Conservation (phyloP, 495 filamentous ascomycete species). For the Zalerion maritima region DNA sequence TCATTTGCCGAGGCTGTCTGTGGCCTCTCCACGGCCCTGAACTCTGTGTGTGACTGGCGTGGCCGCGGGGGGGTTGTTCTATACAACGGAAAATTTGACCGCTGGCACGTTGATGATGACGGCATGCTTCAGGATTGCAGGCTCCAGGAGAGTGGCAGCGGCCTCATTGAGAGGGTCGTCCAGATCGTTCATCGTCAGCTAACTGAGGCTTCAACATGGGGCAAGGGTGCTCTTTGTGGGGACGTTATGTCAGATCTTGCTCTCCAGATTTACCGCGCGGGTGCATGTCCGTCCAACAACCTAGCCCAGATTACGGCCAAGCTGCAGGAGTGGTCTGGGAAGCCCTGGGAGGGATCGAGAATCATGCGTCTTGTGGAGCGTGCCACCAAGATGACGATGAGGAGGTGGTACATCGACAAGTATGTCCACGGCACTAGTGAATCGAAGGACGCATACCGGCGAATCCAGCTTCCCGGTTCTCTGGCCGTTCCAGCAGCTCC, state of each 20-base stretch:
- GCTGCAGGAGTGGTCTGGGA: constrained; percentile 56
- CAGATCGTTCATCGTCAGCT: constrained; percentile 88
- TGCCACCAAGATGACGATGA: constrained; percentile 56
- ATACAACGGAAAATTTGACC: constrained; percentile 58
- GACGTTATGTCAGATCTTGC: constrained; percentile 26
- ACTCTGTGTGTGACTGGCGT: constrained; percentile 92
- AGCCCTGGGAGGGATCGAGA: constrained; percentile 77
- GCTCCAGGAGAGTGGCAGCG: constrained; percentile 42
- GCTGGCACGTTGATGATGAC: constrained; percentile 86
- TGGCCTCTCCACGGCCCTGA: constrained; percentile 87
- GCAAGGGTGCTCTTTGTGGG: constrained; percentile 53
- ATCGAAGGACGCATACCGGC: constrained; percentile 44
- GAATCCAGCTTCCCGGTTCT: constrained; percentile 60
- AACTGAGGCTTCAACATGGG: constrained; percentile 76
- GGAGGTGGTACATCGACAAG: constrained; percentile 80
- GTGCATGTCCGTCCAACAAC: no score
- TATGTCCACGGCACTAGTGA: constrained; percentile 48
- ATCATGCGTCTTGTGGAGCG: constrained; percentile 79
- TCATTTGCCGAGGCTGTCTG: constrained; percentile 97
- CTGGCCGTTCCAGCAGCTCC: constrained; percentile 79
- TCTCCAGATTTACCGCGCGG: constrained; percentile 29
- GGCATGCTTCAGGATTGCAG: constrained; percentile 71
- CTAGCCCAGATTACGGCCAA: no score
- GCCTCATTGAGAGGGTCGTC: constrained; percentile 93
- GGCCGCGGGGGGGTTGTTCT: constrained; percentile 75